Evolutionary conservation across 2,329 filamentous ascomycete species (phyloP).

Genomic region (Penicillium sp.): DNA sequence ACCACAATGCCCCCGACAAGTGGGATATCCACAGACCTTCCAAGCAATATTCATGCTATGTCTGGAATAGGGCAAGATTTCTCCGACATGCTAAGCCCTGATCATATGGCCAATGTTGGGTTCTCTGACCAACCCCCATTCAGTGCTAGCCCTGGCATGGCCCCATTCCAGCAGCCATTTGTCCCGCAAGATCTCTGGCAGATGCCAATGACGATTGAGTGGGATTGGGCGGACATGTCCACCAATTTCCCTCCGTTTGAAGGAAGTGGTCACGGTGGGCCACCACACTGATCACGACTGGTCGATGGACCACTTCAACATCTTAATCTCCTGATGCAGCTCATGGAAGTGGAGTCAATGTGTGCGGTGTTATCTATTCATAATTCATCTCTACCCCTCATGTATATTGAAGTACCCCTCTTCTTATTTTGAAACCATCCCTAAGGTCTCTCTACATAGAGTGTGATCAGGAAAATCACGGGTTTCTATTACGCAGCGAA

Average conservation of each 20-base stretch:
- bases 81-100: slow-evolving; percentile 39
- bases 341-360: neutral
- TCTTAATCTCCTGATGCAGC: slow-evolving; percentile 9
- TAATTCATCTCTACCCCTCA: slow-evolving; percentile 13
- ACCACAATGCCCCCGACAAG: slow-evolving; percentile 24
- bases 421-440: slow-evolving; percentile 2
- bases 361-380: slow-evolving; percentile 7
- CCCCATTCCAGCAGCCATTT: slow-evolving; percentile 75
- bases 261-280: slow-evolving; percentile 21
- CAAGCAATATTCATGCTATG: slow-evolving; percentile 30
- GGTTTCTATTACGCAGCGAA: slow-evolving; percentile 6
- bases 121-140: slow-evolving; percentile 35
- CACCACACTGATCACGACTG: slow-evolving; percentile 27
- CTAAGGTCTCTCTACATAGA: neutral
- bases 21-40: slow-evolving; percentile 25
- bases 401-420: slow-evolving; percentile 17
- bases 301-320: slow-evolving; percentile 11
- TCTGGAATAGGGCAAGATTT: slow-evolving; percentile 37
- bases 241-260: slow-evolving; percentile 39
- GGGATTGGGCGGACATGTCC: slow-evolving; percentile 66
- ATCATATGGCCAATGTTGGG: slow-evolving; percentile 33
- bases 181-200: slow-evolving; percentile 93
- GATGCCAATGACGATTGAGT: slow-evolving; percentile 93
- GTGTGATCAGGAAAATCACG: neutral
- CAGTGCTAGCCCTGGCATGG: slow-evolving; percentile 34